Conservation (phyloP, 2,329 filamentous ascomycete species). For the Xylaria sp. region DNA sequence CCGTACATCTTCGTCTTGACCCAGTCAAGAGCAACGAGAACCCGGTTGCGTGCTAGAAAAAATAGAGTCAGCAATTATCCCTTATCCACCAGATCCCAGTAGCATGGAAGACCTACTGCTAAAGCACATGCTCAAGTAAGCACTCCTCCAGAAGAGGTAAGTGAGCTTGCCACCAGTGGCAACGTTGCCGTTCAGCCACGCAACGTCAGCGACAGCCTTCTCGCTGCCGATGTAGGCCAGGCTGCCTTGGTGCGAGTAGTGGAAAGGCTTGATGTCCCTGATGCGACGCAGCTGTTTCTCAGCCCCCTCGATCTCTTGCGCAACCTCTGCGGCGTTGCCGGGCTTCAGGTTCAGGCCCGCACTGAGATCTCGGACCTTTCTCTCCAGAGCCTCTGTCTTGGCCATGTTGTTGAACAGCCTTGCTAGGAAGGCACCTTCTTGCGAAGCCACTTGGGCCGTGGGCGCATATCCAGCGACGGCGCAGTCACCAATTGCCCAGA, state of each 20-base stretch:
- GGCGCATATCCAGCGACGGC: conserved; percentile 97
- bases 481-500: conserved; percentile 98
- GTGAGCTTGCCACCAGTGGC: conserved; percentile 91
- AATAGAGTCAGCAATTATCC: conserved; percentile 24
- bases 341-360: conserved; percentile 61
- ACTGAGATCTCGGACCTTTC: conserved; percentile 71
- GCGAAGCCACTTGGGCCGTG: conserved; percentile 92
- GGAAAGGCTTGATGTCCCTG: conserved; percentile 96
- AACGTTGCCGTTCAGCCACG: conserved; percentile 96
- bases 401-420: conserved; percentile 99
- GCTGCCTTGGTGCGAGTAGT: conserved; percentile 97
- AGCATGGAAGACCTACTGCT: conserved; percentile 72
- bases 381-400: conserved; percentile 83
- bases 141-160: conserved; percentile 97
- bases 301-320: conserved; percentile 77
- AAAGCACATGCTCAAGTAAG: conserved; percentile 99
- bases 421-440: conserved; percentile 94
- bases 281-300: conserved; percentile 86
- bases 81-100: background rate
- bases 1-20: conserved; percentile 96
- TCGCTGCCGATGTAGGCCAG: conserved; percentile 98
- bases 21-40: conserved; percentile 94
- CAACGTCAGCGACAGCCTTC: conserved; percentile 95
- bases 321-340: conserved; percentile 68
- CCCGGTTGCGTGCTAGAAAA: conserved; percentile 79